Percentiles rank a stretch among this genome's conserved stretches.
These are phyloP conservation scores for Daldinia childiae DNA, from an alignment of 495 filamentous ascomycete genomes.

Conservation along the genomic window DNA sequence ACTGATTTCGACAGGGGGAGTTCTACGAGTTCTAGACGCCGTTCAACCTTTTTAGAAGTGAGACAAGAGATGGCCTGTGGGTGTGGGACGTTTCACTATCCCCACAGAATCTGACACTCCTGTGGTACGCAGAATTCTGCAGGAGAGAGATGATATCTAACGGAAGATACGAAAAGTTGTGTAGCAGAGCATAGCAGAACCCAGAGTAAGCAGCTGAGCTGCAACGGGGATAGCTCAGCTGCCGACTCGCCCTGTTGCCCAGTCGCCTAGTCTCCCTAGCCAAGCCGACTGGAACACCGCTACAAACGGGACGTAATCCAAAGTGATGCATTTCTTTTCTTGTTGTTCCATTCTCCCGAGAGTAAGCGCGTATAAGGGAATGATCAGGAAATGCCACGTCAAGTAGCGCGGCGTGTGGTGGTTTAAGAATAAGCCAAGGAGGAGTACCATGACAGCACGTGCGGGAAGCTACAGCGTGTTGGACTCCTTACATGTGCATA, in stretches of 20 bases:
- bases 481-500: slow-evolving; percentile 39
- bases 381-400: slow-evolving; percentile 42
- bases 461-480: slow-evolving; percentile 35
- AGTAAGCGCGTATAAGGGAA: slow-evolving; percentile 38
- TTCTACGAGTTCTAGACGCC: neutral
- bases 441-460: slow-evolving; percentile 35
- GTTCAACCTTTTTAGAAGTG: slow-evolving; percentile 21
- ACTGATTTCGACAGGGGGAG: slow-evolving; percentile 14
- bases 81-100: slow-evolving; percentile 41
- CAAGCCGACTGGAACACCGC: slow-evolving; percentile 4
- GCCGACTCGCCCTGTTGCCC: slow-evolving; percentile 14
- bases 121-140: slow-evolving; percentile 32
- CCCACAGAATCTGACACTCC: slow-evolving; percentile 43
- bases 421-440: slow-evolving; percentile 35
- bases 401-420: slow-evolving; percentile 33
- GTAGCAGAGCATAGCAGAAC: slow-evolving; percentile 15
- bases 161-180: slow-evolving; percentile 10
- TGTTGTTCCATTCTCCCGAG: slow-evolving; percentile 20
- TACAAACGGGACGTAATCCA: neutral
- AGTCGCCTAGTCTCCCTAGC: neutral
- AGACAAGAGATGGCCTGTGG: slow-evolving; percentile 27
- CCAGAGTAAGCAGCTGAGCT: slow-evolving; percentile 38
- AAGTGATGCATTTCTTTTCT: neutral
- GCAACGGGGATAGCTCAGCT: slow-evolving; percentile 22
- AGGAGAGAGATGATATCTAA: slow-evolving; percentile 35